Percentiles rank a stretch among this genome's conserved stretches.
These are phyloP conservation scores for Lumnitzera littorea DNA, from an alignment of 345 rosid genomes.

Conservation along the genomic window DNA sequence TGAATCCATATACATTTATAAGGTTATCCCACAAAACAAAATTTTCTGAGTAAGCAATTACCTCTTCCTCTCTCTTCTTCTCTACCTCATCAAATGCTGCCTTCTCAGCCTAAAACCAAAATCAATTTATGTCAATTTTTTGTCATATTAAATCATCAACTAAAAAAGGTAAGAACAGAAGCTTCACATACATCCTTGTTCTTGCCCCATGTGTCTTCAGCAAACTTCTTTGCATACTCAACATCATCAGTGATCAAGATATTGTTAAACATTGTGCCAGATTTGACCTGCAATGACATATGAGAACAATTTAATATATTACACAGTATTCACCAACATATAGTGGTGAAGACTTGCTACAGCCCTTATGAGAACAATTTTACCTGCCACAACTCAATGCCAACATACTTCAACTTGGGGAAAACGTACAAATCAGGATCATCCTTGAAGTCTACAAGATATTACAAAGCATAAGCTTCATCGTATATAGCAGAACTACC, in stretches of 20 bases:
- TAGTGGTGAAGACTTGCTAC: neutral
- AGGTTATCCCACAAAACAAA: neutral
- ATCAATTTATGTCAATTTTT: too few species aligned
- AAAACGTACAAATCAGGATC: constrained; percentile 81
- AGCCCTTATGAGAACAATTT: neutral
- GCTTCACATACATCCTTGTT: constrained; percentile 68
- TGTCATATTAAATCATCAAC: too few species aligned
- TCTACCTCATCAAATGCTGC: constrained; percentile 92
- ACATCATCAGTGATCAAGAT: constrained; percentile 71
- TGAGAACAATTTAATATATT: too few species aligned
- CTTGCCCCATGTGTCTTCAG: constrained; percentile 97
- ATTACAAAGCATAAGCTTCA: neutral
- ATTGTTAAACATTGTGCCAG: constrained; percentile 94
- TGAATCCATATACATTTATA: too few species aligned
- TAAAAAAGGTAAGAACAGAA: neutral
- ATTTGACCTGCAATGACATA: constrained; percentile 54
- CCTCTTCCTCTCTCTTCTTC: constrained; percentile 84
- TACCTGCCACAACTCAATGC: constrained; percentile 99
- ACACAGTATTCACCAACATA: neutral
- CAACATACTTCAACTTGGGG: constrained; percentile 91
- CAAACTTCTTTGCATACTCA: constrained; percentile 75
- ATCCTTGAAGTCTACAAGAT: constrained; percentile 78
- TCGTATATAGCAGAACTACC: too few species aligned
- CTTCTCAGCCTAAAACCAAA: constrained; percentile 74
- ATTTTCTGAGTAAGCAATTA: constrained; percentile 10